A percentile compares a stretch with the other conserved stretches of the same genome.
Evolutionary conservation across 1,284 basidiomycete species (phyloP).

Genomic region (Coriolopsis trogii): DNA sequence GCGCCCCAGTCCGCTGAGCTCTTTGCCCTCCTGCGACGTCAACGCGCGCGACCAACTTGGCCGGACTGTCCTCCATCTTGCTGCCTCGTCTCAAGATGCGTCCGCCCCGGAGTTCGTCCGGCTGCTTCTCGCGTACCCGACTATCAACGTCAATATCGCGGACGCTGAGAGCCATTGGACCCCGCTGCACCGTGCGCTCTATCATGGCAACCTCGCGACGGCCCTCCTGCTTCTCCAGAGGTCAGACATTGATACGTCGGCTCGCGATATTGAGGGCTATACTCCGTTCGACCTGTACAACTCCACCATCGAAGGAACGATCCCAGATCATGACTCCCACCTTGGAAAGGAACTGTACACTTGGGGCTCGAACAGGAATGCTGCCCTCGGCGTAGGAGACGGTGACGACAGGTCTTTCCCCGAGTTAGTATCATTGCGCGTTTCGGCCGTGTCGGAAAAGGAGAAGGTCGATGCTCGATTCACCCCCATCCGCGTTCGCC

Average conservation of each 20-base stretch:
- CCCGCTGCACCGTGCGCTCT: slow-evolving; percentile 89
- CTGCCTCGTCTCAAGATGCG: slow-evolving; percentile 60
- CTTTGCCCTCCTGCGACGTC: slow-evolving; percentile 53
- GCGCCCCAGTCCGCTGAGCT: slow-evolving; percentile 48
- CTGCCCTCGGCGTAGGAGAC: slow-evolving; percentile 83
- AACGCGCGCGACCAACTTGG: slow-evolving; percentile 78
- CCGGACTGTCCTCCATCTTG: slow-evolving; percentile 85
- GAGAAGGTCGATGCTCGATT: slow-evolving; percentile 49
- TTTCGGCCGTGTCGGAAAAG: slow-evolving; percentile 13
- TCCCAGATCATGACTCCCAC: slow-evolving; percentile 48
- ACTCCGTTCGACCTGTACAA: slow-evolving; percentile 96
- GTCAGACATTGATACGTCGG: slow-evolving; percentile 69
- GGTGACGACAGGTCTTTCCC: slow-evolving; percentile 80
- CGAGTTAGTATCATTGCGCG: slow-evolving; percentile 70
- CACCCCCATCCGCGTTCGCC: slow-evolving; percentile 61
- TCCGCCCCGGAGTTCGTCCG: slow-evolving; percentile 81
- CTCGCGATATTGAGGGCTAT: slow-evolving; percentile 91
- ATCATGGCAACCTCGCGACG: slow-evolving; percentile 81
- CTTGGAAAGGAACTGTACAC: slow-evolving; percentile 72
- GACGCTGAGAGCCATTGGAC: slow-evolving; percentile 93
- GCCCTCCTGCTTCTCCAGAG: slow-evolving; percentile 79
- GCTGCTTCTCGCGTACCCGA: slow-evolving; percentile 79
- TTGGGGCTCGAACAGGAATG: slow-evolving; percentile 94
- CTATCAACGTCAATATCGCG: slow-evolving; percentile 79
- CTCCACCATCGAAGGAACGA: slow-evolving; percentile 77